Evolutionary conservation across 441 rosid species (phyloP).

Genomic region (Rhodomyrtus psidioides): DNA sequence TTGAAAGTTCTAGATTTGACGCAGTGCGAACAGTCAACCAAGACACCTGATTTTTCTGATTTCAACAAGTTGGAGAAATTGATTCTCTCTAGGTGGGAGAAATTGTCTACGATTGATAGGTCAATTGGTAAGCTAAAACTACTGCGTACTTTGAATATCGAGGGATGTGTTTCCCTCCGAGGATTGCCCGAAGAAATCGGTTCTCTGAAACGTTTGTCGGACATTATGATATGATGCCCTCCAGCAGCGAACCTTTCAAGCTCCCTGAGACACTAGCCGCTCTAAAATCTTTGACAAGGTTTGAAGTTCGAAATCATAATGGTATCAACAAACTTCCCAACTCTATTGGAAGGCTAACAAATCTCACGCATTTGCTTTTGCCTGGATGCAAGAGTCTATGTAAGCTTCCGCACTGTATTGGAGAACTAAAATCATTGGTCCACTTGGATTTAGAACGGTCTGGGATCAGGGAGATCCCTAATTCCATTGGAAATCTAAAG

Average conservation of each 20-base stretch:
- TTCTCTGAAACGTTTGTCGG: neutral
- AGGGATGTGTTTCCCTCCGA: neutral
- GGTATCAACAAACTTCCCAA: neutral
- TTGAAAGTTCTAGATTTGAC: no score
- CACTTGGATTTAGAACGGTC: neutral
- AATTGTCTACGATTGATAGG: no score
- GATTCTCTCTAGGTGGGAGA: no score
- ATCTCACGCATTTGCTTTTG: neutral
- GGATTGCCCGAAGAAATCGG: neutral
- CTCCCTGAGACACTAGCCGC: fast-evolving
- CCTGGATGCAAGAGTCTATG: fast-evolving
- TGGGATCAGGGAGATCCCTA: neutral
- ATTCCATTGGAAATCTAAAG: neutral
- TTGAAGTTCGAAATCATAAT: neutral
- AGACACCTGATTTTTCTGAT: no score
- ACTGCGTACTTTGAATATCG: no score
- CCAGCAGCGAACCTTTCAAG: neutral
- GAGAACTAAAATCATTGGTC: neutral
- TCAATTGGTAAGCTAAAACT: no score
- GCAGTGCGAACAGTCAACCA: no score
- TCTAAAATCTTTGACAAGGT: neutral
- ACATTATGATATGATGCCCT: neutral
- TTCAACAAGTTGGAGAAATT: no score
- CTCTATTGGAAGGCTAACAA: neutral
- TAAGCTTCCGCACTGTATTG: neutral